A percentile compares a stretch with the other conserved stretches of the same genome.
Evolutionary conservation across 306 rosid genomes (phyloP).

Genomic region (Rubus idaeus): DNA sequence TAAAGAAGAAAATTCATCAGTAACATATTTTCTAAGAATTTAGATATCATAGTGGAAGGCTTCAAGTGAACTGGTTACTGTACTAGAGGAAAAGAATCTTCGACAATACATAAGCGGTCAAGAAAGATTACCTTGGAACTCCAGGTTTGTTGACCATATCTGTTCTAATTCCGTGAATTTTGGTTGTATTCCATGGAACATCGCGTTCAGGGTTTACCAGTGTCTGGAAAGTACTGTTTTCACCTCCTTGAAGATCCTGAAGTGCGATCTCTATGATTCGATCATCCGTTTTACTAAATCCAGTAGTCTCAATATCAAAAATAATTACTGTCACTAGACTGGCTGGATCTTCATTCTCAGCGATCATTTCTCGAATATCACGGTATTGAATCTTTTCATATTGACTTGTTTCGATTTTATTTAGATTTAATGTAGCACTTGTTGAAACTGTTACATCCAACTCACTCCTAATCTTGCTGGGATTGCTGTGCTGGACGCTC

Average conservation of each 20-base stretch:
- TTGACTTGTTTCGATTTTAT: slow-evolving; percentile 48
- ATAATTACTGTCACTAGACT: slow-evolving; percentile 54
- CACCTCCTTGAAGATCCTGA: slow-evolving; percentile 83
- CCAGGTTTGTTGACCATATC: slow-evolving; percentile 59
- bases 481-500: slow-evolving; percentile 37
- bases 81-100: neutral
- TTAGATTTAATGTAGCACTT: slow-evolving; percentile 45
- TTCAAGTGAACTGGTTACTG: neutral
- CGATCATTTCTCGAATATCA: slow-evolving; percentile 48
- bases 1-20: neutral
- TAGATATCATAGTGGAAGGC: slow-evolving; percentile 1
- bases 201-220: slow-evolving; percentile 71
- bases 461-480: slow-evolving; percentile 49
- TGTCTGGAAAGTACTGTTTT: slow-evolving; percentile 83
- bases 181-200: slow-evolving; percentile 48
- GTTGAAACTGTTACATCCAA: slow-evolving; percentile 50
- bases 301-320: slow-evolving; percentile 86
- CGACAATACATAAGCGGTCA: slow-evolving; percentile 10
- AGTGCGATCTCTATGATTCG: slow-evolving; percentile 77
- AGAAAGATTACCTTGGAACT: slow-evolving; percentile 73
- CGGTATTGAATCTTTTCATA: slow-evolving; percentile 46
- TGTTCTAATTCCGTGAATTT: slow-evolving; percentile 58
- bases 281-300: slow-evolving; percentile 50
- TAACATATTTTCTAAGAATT: neutral
- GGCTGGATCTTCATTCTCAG: slow-evolving; percentile 58